Conservation (phyloP, 2,329 filamentous ascomycete species). For the Ophiosphaerella herpotricha region DNA sequence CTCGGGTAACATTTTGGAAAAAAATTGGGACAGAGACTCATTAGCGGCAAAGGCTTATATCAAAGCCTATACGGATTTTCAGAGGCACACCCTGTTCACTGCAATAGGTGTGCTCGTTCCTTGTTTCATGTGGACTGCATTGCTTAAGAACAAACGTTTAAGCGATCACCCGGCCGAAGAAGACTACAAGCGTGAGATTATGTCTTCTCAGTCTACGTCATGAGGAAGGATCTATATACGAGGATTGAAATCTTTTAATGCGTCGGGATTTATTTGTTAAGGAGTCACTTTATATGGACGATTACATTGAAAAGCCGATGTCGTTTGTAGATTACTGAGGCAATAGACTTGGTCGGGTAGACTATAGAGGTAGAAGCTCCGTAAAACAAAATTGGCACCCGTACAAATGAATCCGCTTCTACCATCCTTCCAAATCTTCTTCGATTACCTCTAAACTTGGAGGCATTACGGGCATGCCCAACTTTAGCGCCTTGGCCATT, state of each 20-base stretch:
- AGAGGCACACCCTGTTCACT: conserved; percentile 37
- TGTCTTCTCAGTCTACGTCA: background rate
- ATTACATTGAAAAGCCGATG: too few species aligned
- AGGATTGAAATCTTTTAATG: too few species aligned
- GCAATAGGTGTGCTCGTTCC: conserved; percentile 31
- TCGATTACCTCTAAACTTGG: conserved; percentile 31
- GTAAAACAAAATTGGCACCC: too few species aligned
- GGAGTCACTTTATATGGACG: too few species aligned
- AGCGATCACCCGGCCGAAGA: conserved; percentile 4
- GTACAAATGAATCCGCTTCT: background rate
- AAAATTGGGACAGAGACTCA: conserved; percentile 56
- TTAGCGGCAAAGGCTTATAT: conserved; percentile 49
- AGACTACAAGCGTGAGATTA: background rate
- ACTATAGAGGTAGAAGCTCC: too few species aligned
- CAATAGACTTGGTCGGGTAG: too few species aligned
- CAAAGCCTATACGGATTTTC: conserved; percentile 37
- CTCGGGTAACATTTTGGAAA: conserved; percentile 40
- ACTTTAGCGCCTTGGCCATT: conserved; percentile 34
- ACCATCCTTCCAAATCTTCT: conserved; percentile 36
- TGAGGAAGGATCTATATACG: too few species aligned
- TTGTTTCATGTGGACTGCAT: conserved; percentile 24
- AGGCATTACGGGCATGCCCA: conserved; percentile 37
- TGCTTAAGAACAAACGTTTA: conserved; percentile 26
- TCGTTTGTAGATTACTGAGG: too few species aligned
- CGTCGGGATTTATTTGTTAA: too few species aligned